A percentile compares a stretch with the other conserved stretches of the same genome.
phyloP scores from a whole-genome alignment of 768 basidiomycete genomes.

The Lactifluus echinatus region DNA sequence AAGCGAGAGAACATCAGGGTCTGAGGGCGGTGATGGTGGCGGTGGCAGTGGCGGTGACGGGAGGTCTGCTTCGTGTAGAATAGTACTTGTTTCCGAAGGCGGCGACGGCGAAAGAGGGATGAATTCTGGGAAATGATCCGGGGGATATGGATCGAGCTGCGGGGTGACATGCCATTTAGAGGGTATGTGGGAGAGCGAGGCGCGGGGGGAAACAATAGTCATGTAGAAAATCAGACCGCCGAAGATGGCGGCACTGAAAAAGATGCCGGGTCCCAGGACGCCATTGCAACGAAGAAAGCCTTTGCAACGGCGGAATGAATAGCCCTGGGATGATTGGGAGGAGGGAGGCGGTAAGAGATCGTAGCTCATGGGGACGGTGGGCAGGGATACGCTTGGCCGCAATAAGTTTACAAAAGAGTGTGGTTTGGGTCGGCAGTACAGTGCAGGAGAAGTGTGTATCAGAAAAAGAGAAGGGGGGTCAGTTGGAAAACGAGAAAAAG shows the following conservation, averaged over 20 bases:
- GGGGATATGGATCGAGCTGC: background rate
- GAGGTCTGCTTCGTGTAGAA: background rate
- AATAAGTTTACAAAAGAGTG: too few relatives aligned
- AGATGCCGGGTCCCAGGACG: background rate
- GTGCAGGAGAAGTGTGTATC: too few relatives aligned
- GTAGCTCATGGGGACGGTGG: background rate
- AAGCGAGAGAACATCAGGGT: constrained; percentile 23
- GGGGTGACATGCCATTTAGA: background rate
- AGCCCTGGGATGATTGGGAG: background rate
- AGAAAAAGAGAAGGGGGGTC: too few relatives aligned
- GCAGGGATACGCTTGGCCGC: too few relatives aligned
- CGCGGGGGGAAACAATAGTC: background rate
- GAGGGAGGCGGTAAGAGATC: background rate
- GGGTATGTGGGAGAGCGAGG: background rate
- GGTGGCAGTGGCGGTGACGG: background rate
- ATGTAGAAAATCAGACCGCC: constrained; percentile 4
- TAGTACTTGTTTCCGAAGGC: background rate
- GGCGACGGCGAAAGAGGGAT: background rate
- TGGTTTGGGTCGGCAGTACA: too few relatives aligned
- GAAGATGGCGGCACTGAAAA: constrained; percentile 2
- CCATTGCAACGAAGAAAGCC: background rate
- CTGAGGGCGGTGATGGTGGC: too few relatives aligned
- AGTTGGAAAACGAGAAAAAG: too few relatives aligned
- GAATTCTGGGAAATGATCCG: background rate
- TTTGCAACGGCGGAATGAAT: background rate